phyloP scores from a whole-genome alignment of 2,329 filamentous ascomycete species.

The Orbilia ellipsospora region DNA sequence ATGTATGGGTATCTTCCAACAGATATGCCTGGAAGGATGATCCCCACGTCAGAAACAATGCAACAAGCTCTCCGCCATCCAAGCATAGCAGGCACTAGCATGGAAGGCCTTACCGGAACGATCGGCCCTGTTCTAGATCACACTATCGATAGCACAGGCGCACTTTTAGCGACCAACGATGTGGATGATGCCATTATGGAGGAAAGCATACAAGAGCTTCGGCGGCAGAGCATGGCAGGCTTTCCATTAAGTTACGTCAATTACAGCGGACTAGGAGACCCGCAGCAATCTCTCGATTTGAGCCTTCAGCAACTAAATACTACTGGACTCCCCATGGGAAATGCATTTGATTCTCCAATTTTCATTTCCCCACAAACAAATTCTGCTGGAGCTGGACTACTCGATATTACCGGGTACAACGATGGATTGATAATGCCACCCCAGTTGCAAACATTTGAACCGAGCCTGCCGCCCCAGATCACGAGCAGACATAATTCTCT shows the following conservation, averaged over 20 bases:
- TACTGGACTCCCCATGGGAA: slow-evolving; percentile 32
- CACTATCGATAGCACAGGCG: slow-evolving; percentile 27
- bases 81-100: slow-evolving; percentile 40
- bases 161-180: slow-evolving; percentile 23
- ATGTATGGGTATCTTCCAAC: slow-evolving; percentile 33
- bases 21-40: slow-evolving; percentile 17
- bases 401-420: slow-evolving; percentile 38
- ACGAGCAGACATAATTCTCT: slow-evolving; percentile 49
- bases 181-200: slow-evolving; percentile 50
- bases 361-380: slow-evolving; percentile 44
- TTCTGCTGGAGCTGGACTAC: slow-evolving; percentile 11
- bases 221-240: slow-evolving; percentile 49
- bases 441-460: slow-evolving; percentile 38
- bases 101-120: slow-evolving; percentile 39
- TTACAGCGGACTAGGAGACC: slow-evolving; percentile 34
- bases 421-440: slow-evolving; percentile 42
- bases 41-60: slow-evolving; percentile 35
- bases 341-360: slow-evolving; percentile 40
- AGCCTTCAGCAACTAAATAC: slow-evolving; percentile 34
- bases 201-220: slow-evolving; percentile 47
- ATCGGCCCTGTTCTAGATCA: slow-evolving; percentile 36
- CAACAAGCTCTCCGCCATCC: slow-evolving; percentile 25
- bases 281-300: slow-evolving; percentile 27
- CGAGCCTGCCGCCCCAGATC: slow-evolving; percentile 34
- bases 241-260: slow-evolving; percentile 36